These are phyloP conservation scores for Rhizopogon roseolus DNA, from an alignment of 768 basidiomycete species.

Conservation along the genomic window DNA sequence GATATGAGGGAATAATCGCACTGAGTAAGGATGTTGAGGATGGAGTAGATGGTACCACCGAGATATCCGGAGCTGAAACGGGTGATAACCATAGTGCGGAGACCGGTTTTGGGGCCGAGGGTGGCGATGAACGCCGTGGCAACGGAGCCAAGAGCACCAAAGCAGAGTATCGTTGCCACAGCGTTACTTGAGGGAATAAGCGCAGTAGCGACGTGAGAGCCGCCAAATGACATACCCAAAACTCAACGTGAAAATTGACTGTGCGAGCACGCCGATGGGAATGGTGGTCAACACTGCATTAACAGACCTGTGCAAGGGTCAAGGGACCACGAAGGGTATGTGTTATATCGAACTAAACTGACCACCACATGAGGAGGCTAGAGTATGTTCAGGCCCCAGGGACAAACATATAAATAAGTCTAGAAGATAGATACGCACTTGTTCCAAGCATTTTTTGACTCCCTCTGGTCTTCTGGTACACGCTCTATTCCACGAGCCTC, in stretches of 20 bases:
- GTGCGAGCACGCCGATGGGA: conserved; percentile 46
- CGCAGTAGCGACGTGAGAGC: neutral
- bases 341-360: conserved; percentile 1
- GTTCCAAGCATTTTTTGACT: conserved; percentile 39
- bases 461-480: conserved; percentile 44
- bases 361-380: conserved; percentile 45
- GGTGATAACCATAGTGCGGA: conserved; percentile 50
- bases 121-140: conserved; percentile 48
- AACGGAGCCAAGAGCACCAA: conserved; percentile 38
- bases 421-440: conserved; percentile 20
- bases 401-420: neutral
- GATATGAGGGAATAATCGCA: conserved; percentile 7
- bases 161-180: conserved; percentile 40
- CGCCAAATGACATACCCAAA: conserved; percentile 31
- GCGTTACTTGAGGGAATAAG: conserved; percentile 28
- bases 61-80: conserved; percentile 45
- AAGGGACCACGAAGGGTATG: neutral
- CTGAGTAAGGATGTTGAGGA: conserved; percentile 52
- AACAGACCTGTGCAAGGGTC: conserved; percentile 32
- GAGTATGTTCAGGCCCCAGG: neutral
- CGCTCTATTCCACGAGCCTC: conserved; percentile 54
- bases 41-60: conserved; percentile 43
- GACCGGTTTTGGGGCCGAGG: conserved; percentile 47
- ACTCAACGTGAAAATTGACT: conserved; percentile 44
- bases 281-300: conserved; percentile 45